Percentiles rank a stretch among this genome's conserved stretches.
These are phyloP conservation scores for Kwoniella mangroviensis DNA, from an alignment of 768 basidiomycete species.

Conservation along the genomic window DNA sequence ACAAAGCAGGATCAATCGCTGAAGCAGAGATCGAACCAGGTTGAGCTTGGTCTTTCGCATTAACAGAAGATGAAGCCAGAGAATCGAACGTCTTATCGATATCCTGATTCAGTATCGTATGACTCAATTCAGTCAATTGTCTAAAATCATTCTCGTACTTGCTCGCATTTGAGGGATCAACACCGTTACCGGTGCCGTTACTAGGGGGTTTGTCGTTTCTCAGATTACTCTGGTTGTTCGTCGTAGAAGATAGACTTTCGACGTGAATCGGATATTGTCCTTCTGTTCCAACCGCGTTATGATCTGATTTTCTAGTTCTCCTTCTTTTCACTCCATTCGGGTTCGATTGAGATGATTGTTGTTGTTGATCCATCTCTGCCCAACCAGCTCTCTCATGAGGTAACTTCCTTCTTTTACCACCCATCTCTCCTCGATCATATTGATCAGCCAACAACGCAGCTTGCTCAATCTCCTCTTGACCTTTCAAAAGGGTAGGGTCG, in stretches of 20 bases:
- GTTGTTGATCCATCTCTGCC: slow-evolving; percentile 46
- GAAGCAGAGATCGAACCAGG: background rate
- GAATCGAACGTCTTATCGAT: background rate
- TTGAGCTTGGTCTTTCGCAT: background rate
- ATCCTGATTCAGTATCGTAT: background rate
- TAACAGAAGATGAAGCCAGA: background rate
- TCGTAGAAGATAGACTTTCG: too few relatives aligned
- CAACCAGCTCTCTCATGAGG: slow-evolving; percentile 48
- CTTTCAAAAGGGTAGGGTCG: background rate
- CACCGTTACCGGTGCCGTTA: background rate
- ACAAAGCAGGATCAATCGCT: slow-evolving; percentile 4
- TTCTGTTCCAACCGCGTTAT: background rate
- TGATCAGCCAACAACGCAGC: slow-evolving; percentile 3
- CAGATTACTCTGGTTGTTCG: background rate
- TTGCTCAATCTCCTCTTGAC: slow-evolving; percentile 18
- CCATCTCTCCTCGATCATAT: slow-evolving; percentile 45
- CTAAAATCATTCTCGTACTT: slow-evolving; percentile 13
- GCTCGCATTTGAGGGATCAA: background rate
- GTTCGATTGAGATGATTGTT: slow-evolving; percentile 9
- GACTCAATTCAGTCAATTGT: slow-evolving; percentile 20
- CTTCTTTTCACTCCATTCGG: slow-evolving; percentile 4
- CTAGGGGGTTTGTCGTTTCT: slow-evolving; percentile 4
- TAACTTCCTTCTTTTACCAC: slow-evolving; percentile 47
- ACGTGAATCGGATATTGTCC: background rate
- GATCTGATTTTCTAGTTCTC: slow-evolving; percentile 9